Evolutionary conservation across 306 rosid species (phyloP).

Genomic region (Luffa acutangula): DNA sequence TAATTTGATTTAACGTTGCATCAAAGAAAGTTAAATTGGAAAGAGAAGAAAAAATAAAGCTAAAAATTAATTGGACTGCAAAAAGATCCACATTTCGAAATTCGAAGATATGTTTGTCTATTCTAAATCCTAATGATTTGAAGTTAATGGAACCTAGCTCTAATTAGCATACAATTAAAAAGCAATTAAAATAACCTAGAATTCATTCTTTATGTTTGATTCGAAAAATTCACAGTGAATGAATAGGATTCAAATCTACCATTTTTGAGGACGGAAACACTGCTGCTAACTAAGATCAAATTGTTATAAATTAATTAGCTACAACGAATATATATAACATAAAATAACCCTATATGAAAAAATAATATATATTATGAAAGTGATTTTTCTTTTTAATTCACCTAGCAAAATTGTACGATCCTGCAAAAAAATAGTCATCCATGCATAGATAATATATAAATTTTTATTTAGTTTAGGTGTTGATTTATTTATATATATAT

Average conservation of each 20-base stretch:
- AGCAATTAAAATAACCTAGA: neutral
- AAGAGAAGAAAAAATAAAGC: neutral
- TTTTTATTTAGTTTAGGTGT: too few relatives aligned
- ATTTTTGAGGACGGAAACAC: too few relatives aligned
- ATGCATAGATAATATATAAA: too few relatives aligned
- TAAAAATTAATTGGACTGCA: neutral
- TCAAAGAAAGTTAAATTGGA: neutral
- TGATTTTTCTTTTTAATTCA: too few relatives aligned
- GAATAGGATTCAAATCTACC: too few relatives aligned
- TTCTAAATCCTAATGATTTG: neutral
- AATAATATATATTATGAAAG: too few relatives aligned
- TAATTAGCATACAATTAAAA: neutral
- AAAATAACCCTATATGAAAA: too few relatives aligned
- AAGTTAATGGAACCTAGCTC: neutral
- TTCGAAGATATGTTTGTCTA: neutral
- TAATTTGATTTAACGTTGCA: constrained; percentile 7
- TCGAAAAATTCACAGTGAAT: neutral
- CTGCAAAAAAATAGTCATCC: too few relatives aligned
- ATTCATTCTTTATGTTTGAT: neutral
- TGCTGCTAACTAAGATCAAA: neutral
- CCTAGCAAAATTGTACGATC: too few relatives aligned
- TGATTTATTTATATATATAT: too few relatives aligned
- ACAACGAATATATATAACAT: too few relatives aligned
- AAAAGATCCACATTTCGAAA: neutral
- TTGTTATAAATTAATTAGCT: too few relatives aligned